These are phyloP conservation scores for Aspergillus conjunctus DNA, from an alignment of 495 filamentous ascomycete species.

Conservation along the genomic window DNA sequence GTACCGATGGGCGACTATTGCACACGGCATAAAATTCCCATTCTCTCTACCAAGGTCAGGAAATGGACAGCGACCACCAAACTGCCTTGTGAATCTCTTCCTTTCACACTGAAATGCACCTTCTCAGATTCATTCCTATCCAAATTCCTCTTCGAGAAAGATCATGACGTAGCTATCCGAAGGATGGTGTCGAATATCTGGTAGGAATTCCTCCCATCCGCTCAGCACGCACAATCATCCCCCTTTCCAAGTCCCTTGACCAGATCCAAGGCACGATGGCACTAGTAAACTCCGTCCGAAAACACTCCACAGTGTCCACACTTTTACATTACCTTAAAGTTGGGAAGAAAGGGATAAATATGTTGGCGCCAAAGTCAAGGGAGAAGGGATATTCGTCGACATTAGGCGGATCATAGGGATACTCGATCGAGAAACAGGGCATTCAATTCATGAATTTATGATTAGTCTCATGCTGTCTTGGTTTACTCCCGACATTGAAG, in stretches of 20 bases:
- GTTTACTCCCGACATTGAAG: no score
- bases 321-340: background rate
- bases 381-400: slow-evolving; percentile 15
- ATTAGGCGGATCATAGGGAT: slow-evolving; percentile 5
- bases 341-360: slow-evolving; percentile 18
- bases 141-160: background rate
- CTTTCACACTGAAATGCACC: no score
- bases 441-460: background rate
- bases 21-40: no score
- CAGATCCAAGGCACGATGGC: background rate
- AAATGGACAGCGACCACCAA: no score
- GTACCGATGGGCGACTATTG: no score
- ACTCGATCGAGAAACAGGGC: background rate
- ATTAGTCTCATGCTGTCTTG: no score
- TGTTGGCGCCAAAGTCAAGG: slow-evolving; percentile 20
- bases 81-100: no score
- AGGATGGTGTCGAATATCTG: background rate
- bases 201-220: background rate
- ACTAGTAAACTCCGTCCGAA: background rate
- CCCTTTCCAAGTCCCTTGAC: background rate
- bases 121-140: background rate
- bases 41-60: no score
- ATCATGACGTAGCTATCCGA: background rate
- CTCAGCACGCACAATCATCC: background rate
- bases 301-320: background rate